Conservation (phyloP, 768 basidiomycete genomes). For the Lyophyllum semitale region DNA sequence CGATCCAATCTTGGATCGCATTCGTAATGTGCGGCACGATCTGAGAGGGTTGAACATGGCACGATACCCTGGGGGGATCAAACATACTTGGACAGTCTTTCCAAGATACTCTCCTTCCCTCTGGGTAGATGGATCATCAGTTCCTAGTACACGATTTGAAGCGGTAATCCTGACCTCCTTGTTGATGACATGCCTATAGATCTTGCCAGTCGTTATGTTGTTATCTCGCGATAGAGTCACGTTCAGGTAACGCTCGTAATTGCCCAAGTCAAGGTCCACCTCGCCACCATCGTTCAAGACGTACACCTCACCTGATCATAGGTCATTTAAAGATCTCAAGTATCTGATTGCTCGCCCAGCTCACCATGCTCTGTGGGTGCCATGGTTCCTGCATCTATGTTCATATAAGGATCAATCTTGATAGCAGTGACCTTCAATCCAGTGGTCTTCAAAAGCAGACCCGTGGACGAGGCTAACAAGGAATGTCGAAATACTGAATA, state of each 20-base stretch:
- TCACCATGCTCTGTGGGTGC: slow-evolving; percentile 96
- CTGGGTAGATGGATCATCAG: slow-evolving; percentile 38
- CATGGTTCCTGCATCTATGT: slow-evolving; percentile 99
- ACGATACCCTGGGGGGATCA: neutral
- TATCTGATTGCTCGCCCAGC: slow-evolving; percentile 20
- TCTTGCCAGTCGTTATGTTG: slow-evolving; percentile 98
- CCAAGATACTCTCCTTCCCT: slow-evolving; percentile 89
- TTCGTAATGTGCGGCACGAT: slow-evolving; percentile 96
- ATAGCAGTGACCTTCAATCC: slow-evolving; percentile 98
- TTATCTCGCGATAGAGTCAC: slow-evolving; percentile 93
- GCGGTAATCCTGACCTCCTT: slow-evolving; percentile 69
- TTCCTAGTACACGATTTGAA: neutral
- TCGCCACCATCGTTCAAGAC: slow-evolving; percentile 98
- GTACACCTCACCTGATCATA: slow-evolving; percentile 80
- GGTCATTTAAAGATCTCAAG: neutral
- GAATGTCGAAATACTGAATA: slow-evolving; percentile 13
- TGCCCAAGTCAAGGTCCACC: slow-evolving; percentile 96
- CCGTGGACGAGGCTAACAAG: slow-evolving; percentile 87
- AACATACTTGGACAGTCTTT: slow-evolving; percentile 88
- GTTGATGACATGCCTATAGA: slow-evolving; percentile 95
- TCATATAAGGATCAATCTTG: slow-evolving; percentile 99
- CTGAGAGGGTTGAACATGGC: slow-evolving; percentile 33
- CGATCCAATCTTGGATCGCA: slow-evolving; percentile 98
- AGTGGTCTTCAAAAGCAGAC: slow-evolving; percentile 90
- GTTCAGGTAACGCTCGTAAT: slow-evolving; percentile 97